Evolutionary conservation across 2,329 filamentous ascomycete genomes (phyloP).

Genomic region (Volutella citrinella): DNA sequence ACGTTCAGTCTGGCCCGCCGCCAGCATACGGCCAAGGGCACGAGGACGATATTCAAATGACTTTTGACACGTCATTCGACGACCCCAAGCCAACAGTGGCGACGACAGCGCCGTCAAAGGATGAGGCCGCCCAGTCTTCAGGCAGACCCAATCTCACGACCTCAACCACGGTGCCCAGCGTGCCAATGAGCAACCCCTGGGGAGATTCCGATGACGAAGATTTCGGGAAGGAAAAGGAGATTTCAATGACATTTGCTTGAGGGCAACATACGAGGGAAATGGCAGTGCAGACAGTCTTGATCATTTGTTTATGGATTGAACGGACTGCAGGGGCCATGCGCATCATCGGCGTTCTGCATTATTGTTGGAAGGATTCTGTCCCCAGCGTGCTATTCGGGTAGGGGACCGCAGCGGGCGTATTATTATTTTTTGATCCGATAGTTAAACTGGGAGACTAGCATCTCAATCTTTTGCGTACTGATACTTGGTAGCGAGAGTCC

Average conservation of each 20-base stretch:
- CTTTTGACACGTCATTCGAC: slow-evolving; percentile 64
- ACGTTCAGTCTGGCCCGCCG: slow-evolving; percentile 15
- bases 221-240: slow-evolving; percentile 71
- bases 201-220: slow-evolving; percentile 67
- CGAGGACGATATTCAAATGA: slow-evolving; percentile 58
- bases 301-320: too few species aligned
- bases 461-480: too few species aligned
- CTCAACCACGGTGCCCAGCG: slow-evolving; percentile 48
- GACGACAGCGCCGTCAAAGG: slow-evolving; percentile 27
- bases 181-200: slow-evolving; percentile 63
- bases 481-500: too few species aligned
- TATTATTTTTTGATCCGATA: too few species aligned
- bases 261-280: too few species aligned
- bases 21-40: slow-evolving; percentile 20
- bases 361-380: too few species aligned
- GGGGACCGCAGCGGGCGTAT: too few species aligned
- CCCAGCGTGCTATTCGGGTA: too few species aligned
- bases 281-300: too few species aligned
- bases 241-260: slow-evolving; percentile 78
- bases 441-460: too few species aligned
- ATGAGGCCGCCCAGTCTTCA: slow-evolving; percentile 18
- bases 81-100: slow-evolving; percentile 29
- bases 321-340: too few species aligned
- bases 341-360: too few species aligned
- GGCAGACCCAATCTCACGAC: slow-evolving; percentile 30